Conservation (phyloP, 2,329 filamentous ascomycete species). For the Colletotrichum sublineola region DNA sequence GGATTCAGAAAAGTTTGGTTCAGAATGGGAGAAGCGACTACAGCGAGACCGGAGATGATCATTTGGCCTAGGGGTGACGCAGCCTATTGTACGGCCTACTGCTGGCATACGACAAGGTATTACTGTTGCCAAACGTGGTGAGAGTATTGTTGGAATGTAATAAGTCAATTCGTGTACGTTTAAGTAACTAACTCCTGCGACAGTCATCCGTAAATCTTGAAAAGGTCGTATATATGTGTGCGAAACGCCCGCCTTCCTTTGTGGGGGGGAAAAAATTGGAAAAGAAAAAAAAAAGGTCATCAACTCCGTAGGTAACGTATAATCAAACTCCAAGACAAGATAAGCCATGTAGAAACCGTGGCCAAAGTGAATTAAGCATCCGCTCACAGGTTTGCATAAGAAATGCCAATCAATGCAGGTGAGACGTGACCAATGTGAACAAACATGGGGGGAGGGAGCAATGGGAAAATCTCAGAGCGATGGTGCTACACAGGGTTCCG, state of each 20-base stretch:
- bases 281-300: neutral
- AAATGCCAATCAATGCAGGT: conserved; percentile 24
- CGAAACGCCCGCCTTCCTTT: conserved; percentile 21
- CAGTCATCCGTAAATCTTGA: neutral
- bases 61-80: neutral
- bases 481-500: neutral
- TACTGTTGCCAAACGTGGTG: neutral
- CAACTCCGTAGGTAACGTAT: neutral
- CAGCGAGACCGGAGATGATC: neutral
- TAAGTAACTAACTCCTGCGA: conserved; percentile 1
- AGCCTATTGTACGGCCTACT: no score
- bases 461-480: neutral
- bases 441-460: neutral
- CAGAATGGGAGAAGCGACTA: no score
- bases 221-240: conserved; percentile 10
- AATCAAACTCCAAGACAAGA: conserved; percentile 3
- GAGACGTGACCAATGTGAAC: conserved; percentile 1
- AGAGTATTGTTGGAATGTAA: neutral
- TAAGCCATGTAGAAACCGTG: neutral
- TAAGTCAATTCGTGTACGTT: conserved; percentile 13
- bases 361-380: conserved; percentile 9
- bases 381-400: conserved; percentile 2
- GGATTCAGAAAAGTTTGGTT: no score
- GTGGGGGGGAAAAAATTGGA: neutral
- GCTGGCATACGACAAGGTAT: neutral